Evolutionary conservation across 1,139 yeast genomes (phyloP).

Genomic region (Suhomyces coccinellae): DNA sequence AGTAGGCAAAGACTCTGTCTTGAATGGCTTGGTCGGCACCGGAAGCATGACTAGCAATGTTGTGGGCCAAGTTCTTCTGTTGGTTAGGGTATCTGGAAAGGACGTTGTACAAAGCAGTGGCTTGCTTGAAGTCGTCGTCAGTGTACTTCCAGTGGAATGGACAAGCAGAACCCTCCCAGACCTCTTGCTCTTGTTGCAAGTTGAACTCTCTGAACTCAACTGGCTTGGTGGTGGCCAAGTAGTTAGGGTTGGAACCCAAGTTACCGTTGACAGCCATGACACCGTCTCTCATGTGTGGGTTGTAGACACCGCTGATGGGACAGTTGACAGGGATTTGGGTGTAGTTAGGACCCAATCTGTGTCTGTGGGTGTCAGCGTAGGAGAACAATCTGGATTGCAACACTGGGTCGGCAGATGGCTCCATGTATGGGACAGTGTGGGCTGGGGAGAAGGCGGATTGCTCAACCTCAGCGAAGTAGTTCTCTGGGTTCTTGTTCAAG

Average conservation of each 20-base stretch:
- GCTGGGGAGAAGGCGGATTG: conserved; percentile 84
- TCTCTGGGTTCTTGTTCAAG: conserved; percentile 70
- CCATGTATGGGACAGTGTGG: conserved; percentile 81
- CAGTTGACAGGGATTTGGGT: conserved; percentile 74
- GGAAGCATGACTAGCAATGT: conserved; percentile 73
- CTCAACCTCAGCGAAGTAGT: conserved; percentile 80
- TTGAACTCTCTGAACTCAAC: conserved; percentile 47
- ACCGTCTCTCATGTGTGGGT: conserved; percentile 85
- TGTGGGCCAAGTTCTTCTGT: conserved; percentile 81
- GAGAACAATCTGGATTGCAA: conserved; percentile 83
- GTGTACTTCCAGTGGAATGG: conserved; percentile 85
- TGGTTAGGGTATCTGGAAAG: conserved; percentile 75
- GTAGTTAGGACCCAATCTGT: conserved; percentile 66
- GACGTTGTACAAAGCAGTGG: conserved; percentile 65
- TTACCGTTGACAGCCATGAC: conserved; percentile 81
- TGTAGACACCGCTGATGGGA: conserved; percentile 53
- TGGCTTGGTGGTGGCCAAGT: conserved; percentile 61
- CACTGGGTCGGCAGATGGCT: conserved; percentile 85
- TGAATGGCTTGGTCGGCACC: conserved; percentile 75
- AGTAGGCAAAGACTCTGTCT: conserved; percentile 77
- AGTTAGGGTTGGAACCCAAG: conserved; percentile 83
- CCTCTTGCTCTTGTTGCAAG: conserved; percentile 69
- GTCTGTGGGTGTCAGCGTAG: conserved; percentile 79
- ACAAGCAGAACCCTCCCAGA: conserved; percentile 84
- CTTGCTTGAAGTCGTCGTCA: conserved; percentile 75